Evolutionary conservation across 306 rosid species (phyloP).

Genomic region (Pyrus communis): DNA sequence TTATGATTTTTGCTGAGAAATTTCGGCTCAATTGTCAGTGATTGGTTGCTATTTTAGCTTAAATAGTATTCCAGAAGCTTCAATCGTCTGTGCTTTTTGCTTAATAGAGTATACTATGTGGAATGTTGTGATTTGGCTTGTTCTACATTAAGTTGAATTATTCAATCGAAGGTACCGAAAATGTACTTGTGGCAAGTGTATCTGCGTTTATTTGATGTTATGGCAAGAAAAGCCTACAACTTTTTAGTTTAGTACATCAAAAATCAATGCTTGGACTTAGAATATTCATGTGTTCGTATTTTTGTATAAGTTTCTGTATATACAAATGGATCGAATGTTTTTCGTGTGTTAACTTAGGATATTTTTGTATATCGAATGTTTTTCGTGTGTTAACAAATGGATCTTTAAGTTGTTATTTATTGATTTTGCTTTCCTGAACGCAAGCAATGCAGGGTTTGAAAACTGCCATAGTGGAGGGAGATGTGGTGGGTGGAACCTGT

Average conservation of each 20-base stretch:
- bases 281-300: not conserved
- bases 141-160: not conserved
- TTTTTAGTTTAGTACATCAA: not conserved
- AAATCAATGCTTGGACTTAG: not conserved
- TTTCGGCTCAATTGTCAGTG: not conserved
- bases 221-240: not conserved
- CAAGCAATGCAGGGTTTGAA: constrained; percentile 68
- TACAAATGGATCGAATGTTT: not conserved
- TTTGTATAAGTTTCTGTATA: too few relatives aligned
- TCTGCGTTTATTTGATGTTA: not conserved
- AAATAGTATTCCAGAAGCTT: not conserved
- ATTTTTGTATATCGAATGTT: not conserved
- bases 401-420: not conserved
- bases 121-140: not conserved
- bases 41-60: not conserved
- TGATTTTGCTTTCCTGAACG: not conserved
- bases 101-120: not conserved
- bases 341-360: not conserved
- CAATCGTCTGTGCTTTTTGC: not conserved
- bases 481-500: constrained; percentile 94
- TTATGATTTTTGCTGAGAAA: not conserved
- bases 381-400: not conserved
- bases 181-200: not conserved
- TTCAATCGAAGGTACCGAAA: not conserved
- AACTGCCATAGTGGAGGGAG: constrained; percentile 93